Base-by-base conservation (phyloP, 768 basidiomycete species). In the Phaeotremella skinneri region DNA sequence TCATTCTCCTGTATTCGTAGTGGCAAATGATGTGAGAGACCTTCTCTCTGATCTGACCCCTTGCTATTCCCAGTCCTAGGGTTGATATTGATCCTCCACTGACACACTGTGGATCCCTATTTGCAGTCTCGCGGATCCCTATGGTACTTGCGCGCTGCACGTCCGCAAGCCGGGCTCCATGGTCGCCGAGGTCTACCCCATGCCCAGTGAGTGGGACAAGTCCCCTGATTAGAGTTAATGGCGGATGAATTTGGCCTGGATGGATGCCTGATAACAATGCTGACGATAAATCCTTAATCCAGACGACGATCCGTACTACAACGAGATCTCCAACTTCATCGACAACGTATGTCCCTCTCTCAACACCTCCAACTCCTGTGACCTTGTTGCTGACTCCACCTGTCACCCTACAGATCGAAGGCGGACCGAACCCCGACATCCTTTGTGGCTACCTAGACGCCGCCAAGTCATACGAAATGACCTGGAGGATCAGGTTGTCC, bases 261-360 rank as follows among this genome's bases (percentile, higher is more conserved):
- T n/a, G n/a, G n/a, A n/a, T n/a, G n/a, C 43, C 7, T 14, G 23
- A 45, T 45, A 23, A 45, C 51, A 23, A 54, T 20, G 25, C 41
- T 43, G 29, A 42, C 23, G 30, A 13, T 45, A 23, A 45, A n/a
- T n/a, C n/a, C n/a, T n/a, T 20, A 13, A 57, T 32, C n/a, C 50
- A 50, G 70, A 70, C 27, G 70, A 74, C 49, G 72, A 75, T 47
- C 69, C 68, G 11, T 76, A 74, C 64, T 91, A 91, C 82, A 90
- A 90, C 30, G 92, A 94, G 81, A 80, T 86, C 48, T 90, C 90
- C 48, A 88, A 90, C 78, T 83, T 90, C 73, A 89, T 93, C 66
- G 90, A 93, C 76, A 51, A 60, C 7, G 64, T 66, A 39, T 9
- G 64, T 66, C 6, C 29, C 13, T 29, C 27, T 20, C 25, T 29